Evolutionary conservation across 2,329 filamentous ascomycete species (phyloP).

Genomic region (Colletotrichum agaves): DNA sequence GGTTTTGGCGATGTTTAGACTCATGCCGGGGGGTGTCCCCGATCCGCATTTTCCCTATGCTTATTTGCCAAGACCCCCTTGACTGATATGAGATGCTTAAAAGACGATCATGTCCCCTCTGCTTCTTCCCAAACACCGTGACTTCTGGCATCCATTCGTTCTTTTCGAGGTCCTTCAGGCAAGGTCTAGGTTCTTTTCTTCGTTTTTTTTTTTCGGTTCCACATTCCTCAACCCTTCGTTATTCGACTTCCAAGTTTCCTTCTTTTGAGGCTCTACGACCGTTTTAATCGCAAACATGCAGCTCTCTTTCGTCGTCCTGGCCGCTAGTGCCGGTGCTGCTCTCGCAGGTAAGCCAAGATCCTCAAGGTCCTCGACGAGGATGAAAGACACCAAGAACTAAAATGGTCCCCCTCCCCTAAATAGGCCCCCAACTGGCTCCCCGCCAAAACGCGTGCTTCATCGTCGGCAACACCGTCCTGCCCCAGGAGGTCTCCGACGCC

Average conservation of each 20-base stretch:
- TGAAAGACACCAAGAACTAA: neutral
- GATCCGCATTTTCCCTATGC: slow-evolving; percentile 19
- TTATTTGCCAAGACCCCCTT: slow-evolving; percentile 24
- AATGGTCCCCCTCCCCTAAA: neutral
- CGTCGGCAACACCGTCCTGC: slow-evolving; percentile 60
- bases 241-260: neutral
- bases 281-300: slow-evolving; percentile 35
- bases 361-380: neutral
- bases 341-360: slow-evolving; percentile 28
- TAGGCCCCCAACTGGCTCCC: slow-evolving; percentile 27
- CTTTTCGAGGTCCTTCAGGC: slow-evolving; percentile 31
- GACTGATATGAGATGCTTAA: slow-evolving; percentile 32
- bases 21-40: slow-evolving; percentile 1
- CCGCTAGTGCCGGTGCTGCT: slow-evolving; percentile 30
- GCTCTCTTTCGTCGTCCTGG: slow-evolving; percentile 33
- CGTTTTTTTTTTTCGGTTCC: slow-evolving; percentile 10
- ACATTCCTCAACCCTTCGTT: neutral
- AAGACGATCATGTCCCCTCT: slow-evolving; percentile 26
- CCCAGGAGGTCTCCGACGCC: slow-evolving; percentile 57
- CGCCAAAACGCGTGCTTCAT: slow-evolving; percentile 63
- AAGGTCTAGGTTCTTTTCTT: slow-evolving; percentile 29
- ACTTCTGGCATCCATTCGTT: slow-evolving; percentile 10
- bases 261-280: neutral
- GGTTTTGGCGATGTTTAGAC: slow-evolving; percentile 33
- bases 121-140: neutral